A percentile compares a stretch with the other conserved stretches of the same genome.
phyloP scores from a whole-genome alignment of 2,329 filamentous ascomycete species.

The Microcera coccophila region DNA sequence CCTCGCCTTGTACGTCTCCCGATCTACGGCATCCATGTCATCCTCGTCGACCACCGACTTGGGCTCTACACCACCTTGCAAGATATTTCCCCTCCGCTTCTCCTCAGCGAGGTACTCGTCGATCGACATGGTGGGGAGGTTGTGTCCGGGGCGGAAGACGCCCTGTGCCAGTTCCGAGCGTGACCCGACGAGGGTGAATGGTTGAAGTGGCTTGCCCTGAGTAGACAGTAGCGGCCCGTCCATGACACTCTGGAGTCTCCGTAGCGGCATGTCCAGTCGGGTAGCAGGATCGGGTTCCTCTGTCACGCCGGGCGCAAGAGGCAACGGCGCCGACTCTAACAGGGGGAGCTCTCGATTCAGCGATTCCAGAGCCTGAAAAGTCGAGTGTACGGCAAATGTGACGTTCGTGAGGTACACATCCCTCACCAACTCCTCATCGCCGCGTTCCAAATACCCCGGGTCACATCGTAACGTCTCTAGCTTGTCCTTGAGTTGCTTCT shows the following conservation, averaged over 20 bases:
- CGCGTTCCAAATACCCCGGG: slow-evolving; percentile 52
- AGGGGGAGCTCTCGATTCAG: slow-evolving; percentile 82
- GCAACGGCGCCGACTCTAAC: slow-evolving; percentile 67
- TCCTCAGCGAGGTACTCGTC: slow-evolving; percentile 98
- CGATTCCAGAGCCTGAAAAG: slow-evolving; percentile 84
- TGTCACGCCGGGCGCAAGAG: slow-evolving; percentile 42
- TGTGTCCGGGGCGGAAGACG: slow-evolving; percentile 89
- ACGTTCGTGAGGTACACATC: slow-evolving; percentile 75
- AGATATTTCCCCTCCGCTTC: slow-evolving; percentile 75
- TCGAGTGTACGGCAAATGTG: slow-evolving; percentile 67
- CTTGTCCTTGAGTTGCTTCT: slow-evolving; percentile 79
- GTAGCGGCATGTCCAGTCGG: slow-evolving; percentile 64
- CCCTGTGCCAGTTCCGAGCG: slow-evolving; percentile 71
- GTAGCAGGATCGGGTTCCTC: slow-evolving; percentile 54
- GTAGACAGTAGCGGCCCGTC: slow-evolving; percentile 72
- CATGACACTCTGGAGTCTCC: slow-evolving; percentile 46
- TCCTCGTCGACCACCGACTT: slow-evolving; percentile 81
- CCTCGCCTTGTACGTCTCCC: slow-evolving; percentile 87
- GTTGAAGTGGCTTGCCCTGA: slow-evolving; percentile 80
- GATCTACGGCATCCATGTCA: slow-evolving; percentile 79
- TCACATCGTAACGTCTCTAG: slow-evolving; percentile 57
- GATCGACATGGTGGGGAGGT: slow-evolving; percentile 93
- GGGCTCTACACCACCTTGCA: slow-evolving; percentile 82
- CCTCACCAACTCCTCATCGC: slow-evolving; percentile 81
- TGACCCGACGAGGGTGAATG: slow-evolving; percentile 79